Evolutionary conservation across 306 rosid species (phyloP), one percentile per base, ranked within the genome.

Genomic region (Inga laurina): DNA sequence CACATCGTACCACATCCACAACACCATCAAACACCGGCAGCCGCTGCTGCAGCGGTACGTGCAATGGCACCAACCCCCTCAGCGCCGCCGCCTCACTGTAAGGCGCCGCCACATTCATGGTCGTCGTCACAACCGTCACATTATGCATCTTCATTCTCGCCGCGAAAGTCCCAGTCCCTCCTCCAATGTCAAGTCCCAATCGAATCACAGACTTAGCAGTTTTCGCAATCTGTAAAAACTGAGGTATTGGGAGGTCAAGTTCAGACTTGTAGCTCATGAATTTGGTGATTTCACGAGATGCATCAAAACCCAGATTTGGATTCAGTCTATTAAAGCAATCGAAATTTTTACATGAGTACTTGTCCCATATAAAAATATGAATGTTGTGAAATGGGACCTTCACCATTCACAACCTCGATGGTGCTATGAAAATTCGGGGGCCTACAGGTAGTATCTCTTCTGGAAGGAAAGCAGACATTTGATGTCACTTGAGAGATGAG

Each of bases 11-110:
- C 11, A 96, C 84, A 85, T 96, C 99, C 88, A 94, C 46, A 18
- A 88, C 92, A 1, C 98, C 98, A 18, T 96, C 98, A 16, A 94
- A 96, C 72, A 96, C 43, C 5, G 98, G 98, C 52, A 96, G 32
- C 78, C 99, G 80, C 90, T 94, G 99, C 90, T 96, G 97, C 84
- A 96, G 45, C 66, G 98, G 99, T 77, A 88, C 97, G 80, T 96
- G 99, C 10, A 96, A 87, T 4, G 99, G 99, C 39, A 96, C 92
- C 77, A 96, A 65, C 0, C 98, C 98, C 86, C 99, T 87, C 21
- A 94, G 85, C 22, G 95, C 97, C 81, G 82, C 97, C 1, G 87
- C 97, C 87, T 96, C 99, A 14, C 87, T 94, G 73, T 92, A 88
- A 41, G 99, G 99, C 12, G 88, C 96, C 0, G 87, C 96, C 10